Evolutionary conservation across 805 yeast genomes (phyloP).

Genomic region (fission yeast (Schizosaccharomyces pombe)): ASM294v3 CU329670.1:3081001-3081500

Average conservation of each 20-base stretch:
- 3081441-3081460: background rate
- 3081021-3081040: background rate
- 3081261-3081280: background rate
- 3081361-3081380: background rate
- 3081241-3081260: background rate
- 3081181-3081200: background rate
- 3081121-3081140: background rate
- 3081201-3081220: background rate
- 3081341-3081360: background rate
- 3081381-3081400: background rate
- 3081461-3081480: no score
- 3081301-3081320: background rate
- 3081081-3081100: background rate
- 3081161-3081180: background rate
- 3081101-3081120: background rate
- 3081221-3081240: conserved; percentile 1
- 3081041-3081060: background rate
- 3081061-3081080: background rate
- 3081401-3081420: background rate
- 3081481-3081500: no score
- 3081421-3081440: background rate
- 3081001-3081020: background rate
- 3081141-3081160: background rate
- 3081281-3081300: background rate
- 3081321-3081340: background rate